Base-by-base conservation (phyloP, 306 rosid species). In the Parietaria judaica region DNA sequence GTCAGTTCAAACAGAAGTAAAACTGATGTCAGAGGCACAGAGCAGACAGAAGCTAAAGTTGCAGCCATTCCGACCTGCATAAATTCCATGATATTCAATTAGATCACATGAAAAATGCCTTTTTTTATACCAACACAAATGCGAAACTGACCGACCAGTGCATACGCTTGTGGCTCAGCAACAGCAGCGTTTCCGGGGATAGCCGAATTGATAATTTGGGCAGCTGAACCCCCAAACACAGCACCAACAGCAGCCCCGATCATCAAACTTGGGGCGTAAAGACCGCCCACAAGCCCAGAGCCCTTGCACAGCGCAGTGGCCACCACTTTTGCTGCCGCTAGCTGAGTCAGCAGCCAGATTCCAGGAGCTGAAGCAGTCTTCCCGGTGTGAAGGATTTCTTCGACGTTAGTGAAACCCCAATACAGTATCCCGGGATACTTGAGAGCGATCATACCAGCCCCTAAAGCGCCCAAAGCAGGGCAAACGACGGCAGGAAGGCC, bases 221-320 rank as follows among this genome's bases (percentile, higher is more conserved):
- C 96, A 56, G 99, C 95, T 36, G 74, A 80, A 67, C 99, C 99
- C 66, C 99, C 99, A 79, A 92, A 92, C 16, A 92, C 95, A 66
- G 99, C 99, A 76, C 99, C 99, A 70, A 89, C 90, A 12, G 99
- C 99, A 63, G 99, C 92, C 64, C 99, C 99, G 53, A 92, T 88
- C 99, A 92, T 92, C 81, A 92, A 83, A 83, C 99, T 92, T 14
- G 99, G 99, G n/a, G 99, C 99, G 72, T 92, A 92, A 54, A 92
- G 87, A 63, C 99, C 99, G 50, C 99, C 99, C 7, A 92, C 99
- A 13, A 92, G 90, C 66, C 96, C 95, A 64, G 99, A 92, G 36
- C 99, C 99, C 87, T 92, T 92, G 81, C 99, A 92, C 64, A 92
- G 87, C 52, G 99, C 90, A 34, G 99, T 92, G 14, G 99, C 99